phyloP scores from a whole-genome alignment of 345 rosid genomes.

The Pugionium cornutum region DNA sequence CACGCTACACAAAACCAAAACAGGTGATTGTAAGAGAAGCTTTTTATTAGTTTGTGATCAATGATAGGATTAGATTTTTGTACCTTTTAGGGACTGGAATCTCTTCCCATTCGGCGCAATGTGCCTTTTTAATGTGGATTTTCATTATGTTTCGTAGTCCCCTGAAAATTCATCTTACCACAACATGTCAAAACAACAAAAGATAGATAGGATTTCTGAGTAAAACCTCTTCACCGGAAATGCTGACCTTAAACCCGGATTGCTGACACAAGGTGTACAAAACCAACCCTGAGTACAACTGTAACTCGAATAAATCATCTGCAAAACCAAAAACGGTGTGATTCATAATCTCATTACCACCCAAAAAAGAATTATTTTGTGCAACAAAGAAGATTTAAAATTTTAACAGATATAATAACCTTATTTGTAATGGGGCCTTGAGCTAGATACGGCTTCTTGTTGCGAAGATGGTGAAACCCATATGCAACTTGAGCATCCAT shows the following conservation, averaged over 20 bases:
- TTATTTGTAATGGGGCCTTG: conserved; percentile 92
- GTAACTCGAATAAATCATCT: conserved; percentile 92
- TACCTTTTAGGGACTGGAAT: conserved; percentile 79
- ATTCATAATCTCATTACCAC: conserved; percentile 10
- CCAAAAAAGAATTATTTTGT: neutral
- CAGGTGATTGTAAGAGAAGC: neutral
- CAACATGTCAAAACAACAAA: conserved; percentile 25
- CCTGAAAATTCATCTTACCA: conserved; percentile 50
- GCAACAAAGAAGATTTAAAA: neutral
- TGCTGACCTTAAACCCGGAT: conserved; percentile 79
- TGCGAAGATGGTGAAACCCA: conserved; percentile 95
- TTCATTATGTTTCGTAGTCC: conserved; percentile 84
- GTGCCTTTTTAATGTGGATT: conserved; percentile 70
- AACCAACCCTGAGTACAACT: conserved; percentile 97
- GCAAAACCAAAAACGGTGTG: conserved; percentile 17
- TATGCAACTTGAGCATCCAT: conserved; percentile 99
- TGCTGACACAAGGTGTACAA: conserved; percentile 86
- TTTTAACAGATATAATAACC: conserved; percentile 45
- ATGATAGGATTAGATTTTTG: neutral
- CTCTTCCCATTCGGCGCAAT: conserved; percentile 87
- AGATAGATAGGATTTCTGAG: neutral
- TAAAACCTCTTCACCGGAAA: conserved; percentile 20
- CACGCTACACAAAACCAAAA: conserved; percentile 52
- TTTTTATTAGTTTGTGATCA: neutral
- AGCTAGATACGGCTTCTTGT: conserved; percentile 88